Evolutionary conservation across 306 rosid species (phyloP).

Genomic region (cucumber (Cucumis sativus)): DNA sequence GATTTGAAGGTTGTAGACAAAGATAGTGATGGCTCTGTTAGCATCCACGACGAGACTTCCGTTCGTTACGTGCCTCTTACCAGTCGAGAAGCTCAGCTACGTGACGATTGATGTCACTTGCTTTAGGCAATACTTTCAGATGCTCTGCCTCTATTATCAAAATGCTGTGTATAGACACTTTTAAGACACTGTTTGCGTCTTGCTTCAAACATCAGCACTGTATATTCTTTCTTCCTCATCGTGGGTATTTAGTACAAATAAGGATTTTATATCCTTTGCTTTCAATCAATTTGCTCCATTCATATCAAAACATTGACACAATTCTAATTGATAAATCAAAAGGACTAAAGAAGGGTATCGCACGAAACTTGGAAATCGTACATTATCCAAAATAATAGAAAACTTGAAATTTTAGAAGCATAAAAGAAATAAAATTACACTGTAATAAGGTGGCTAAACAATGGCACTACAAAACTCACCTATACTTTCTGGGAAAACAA

Average conservation of each 20-base stretch:
- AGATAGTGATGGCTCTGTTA: constrained; percentile 57
- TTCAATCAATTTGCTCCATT: neutral
- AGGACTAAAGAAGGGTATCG: neutral
- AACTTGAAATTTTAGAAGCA: neutral
- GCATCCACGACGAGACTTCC: constrained; percentile 45
- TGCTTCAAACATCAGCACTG: neutral
- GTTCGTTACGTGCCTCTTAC: constrained; percentile 94
- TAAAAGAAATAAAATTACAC: constrained; percentile 17
- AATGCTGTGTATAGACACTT: neutral
- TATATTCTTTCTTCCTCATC: neutral
- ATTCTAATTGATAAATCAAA: no score
- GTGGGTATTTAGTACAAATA: neutral
- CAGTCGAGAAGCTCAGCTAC: constrained; percentile 68
- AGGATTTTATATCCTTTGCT: neutral
- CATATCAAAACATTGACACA: neutral
- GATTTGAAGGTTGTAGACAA: constrained; percentile 85
- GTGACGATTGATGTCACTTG: constrained; percentile 15
- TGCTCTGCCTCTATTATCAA: neutral
- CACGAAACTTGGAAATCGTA: neutral
- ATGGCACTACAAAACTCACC: constrained; percentile 20
- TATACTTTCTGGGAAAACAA: constrained; percentile 12
- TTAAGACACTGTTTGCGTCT: neutral
- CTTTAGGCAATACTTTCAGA: no score
- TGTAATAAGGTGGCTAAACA: constrained; percentile 16
- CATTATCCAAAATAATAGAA: neutral